Evolutionary conservation across 306 rosid species (phyloP).

Genomic region (Ormosia emarginata): DNA sequence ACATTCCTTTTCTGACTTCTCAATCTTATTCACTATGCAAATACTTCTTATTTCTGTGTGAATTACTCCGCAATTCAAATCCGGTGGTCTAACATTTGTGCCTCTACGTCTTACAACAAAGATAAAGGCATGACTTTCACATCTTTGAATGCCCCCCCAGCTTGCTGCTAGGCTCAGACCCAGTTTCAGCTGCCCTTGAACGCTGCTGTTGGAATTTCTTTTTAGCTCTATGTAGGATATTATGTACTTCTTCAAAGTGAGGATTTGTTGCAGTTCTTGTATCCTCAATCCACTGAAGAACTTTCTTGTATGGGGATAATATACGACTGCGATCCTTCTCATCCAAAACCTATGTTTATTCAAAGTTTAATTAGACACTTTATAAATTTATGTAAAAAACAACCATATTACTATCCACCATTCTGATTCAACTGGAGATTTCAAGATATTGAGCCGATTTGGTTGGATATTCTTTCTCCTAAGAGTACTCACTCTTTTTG

Average conservation of each 20-base stretch:
- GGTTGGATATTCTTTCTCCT: background rate
- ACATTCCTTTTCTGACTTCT: background rate
- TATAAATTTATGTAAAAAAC: background rate
- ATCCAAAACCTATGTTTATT: conserved; percentile 53
- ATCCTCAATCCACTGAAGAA: conserved; percentile 69
- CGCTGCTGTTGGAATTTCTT: conserved; percentile 51
- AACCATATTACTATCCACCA: background rate
- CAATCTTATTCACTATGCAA: background rate
- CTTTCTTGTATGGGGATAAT: conserved; percentile 74
- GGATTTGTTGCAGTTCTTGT: conserved; percentile 74
- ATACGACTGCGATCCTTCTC: conserved; percentile 61
- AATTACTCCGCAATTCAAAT: background rate
- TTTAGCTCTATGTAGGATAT: conserved; percentile 54
- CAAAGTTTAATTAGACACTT: background rate
- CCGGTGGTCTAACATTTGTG: background rate
- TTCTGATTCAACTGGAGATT: conserved; percentile 5
- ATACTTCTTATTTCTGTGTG: background rate
- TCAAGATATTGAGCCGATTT: background rate
- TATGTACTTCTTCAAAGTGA: conserved; percentile 66
- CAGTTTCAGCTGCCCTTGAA: conserved; percentile 29
- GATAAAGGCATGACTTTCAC: conserved; percentile 21
- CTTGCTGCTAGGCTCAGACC: conserved; percentile 13
- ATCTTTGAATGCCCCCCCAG: conserved; percentile 29
- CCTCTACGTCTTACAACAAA: background rate
- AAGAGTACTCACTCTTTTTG: background rate